Conservation (phyloP, 495 filamentous ascomycete species). For the Penicillium bialowiezense region DNA sequence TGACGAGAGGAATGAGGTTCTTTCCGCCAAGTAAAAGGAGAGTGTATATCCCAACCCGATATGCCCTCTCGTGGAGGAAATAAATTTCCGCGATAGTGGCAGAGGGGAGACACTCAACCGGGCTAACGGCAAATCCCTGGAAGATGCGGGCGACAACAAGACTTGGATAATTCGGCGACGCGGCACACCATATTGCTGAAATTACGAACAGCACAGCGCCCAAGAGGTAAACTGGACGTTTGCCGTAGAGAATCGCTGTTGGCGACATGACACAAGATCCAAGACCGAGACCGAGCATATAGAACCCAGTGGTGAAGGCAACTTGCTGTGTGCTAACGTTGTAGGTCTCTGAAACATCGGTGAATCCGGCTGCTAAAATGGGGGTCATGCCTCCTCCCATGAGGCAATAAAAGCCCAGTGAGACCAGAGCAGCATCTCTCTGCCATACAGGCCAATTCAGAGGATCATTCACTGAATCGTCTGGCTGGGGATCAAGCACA, state of each 20-base stretch:
- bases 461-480: constrained; percentile 87
- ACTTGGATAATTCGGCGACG: constrained; percentile 75
- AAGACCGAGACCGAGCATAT: constrained; percentile 90
- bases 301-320: constrained; percentile 87
- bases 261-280: constrained; percentile 83
- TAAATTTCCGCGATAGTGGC: constrained; percentile 97
- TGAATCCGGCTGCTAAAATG: constrained; percentile 86
- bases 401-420: constrained; percentile 87
- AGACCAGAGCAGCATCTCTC: constrained; percentile 76
- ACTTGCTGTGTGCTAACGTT: constrained; percentile 69
- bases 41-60: constrained; percentile 94
- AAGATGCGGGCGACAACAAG: constrained; percentile 81
- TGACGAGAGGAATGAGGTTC: constrained; percentile 85
- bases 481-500: constrained; percentile 88
- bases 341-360: constrained; percentile 70
- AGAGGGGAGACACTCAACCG: constrained; percentile 91
- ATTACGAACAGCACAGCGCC: constrained; percentile 72
- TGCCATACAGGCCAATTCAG: constrained; percentile 89
- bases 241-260: constrained; percentile 88
- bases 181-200: constrained; percentile 82
- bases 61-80: constrained; percentile 92
- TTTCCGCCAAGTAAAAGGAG: constrained; percentile 87
- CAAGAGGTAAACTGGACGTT: constrained; percentile 86
- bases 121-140: constrained; percentile 82
- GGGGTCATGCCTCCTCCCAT: constrained; percentile 93